Conservation (phyloP, 2,329 filamentous ascomycete species). For the Trichoderma citrinoviride region DNA sequence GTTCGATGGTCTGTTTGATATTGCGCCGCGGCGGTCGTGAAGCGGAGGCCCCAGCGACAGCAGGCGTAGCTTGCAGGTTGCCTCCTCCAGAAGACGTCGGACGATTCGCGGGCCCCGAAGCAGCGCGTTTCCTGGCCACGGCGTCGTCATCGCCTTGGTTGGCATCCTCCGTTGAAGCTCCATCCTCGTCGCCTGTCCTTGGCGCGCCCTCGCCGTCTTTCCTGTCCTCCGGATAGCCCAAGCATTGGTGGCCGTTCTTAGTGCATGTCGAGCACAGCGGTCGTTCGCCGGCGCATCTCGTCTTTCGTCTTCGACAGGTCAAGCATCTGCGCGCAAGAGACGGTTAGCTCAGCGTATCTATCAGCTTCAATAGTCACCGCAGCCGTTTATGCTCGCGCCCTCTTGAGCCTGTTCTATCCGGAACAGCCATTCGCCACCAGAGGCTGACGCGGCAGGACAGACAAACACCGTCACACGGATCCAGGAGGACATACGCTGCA, state of each 20-base stretch:
- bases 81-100: slow-evolving; percentile 6
- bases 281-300: slow-evolving; percentile 70
- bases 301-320: slow-evolving; percentile 74
- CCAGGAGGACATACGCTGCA: slow-evolving; percentile 60
- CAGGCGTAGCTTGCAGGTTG: not conserved
- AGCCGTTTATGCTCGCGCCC: not conserved
- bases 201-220: slow-evolving; percentile 38
- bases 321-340: slow-evolving; percentile 50
- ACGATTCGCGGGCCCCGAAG: not conserved
- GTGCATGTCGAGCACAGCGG: slow-evolving; percentile 70
- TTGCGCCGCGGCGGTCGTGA: not conserved
- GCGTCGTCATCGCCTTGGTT: slow-evolving; percentile 16
- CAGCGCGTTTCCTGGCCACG: not conserved
- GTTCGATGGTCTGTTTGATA: slow-evolving; percentile 16
- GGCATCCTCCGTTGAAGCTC: slow-evolving; percentile 12
- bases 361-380: too few species aligned
- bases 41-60: not conserved
- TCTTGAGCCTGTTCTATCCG: not conserved
- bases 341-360: slow-evolving; percentile 3
- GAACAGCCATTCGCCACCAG: not conserved
- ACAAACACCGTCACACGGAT: not conserved
- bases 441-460: not conserved
- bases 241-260: slow-evolving; percentile 67
- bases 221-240: slow-evolving; percentile 62
- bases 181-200: slow-evolving; percentile 27